Evolutionary conservation across 805 yeast species (phyloP), one percentile per base, ranked within the genome.

Genomic region (Millerozyma acaciae): DNA sequence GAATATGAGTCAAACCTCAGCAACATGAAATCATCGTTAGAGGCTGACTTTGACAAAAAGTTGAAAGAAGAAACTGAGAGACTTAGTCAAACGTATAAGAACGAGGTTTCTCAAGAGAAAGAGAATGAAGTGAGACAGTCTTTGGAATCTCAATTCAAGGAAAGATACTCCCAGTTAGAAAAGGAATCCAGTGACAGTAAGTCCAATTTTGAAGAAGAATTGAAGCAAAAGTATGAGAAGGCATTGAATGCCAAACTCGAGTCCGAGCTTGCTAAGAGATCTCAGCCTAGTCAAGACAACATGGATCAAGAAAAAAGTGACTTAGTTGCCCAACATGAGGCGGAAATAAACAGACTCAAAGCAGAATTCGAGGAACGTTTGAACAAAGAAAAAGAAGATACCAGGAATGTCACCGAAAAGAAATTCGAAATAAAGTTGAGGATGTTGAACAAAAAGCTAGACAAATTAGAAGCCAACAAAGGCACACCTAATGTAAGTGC

Each of bases 401-500:
- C 73, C 3, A 60, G 74, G 30, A 61, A 64, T 33, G 72, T 74
- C 16, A 70, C 75, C 26, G 73, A 74, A 31, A 74, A 76, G 49
- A 78, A 78, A 47, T 70, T 69, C 30, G 81, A 74, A 38, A 70
- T 82, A 53, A 73, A 78, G 44, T 68, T 70, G 36, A 73, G 68
- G 38, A 70, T 81, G 53, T 60, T 76, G 44, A 71, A 68, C 44
- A 65, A 66, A 42, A 78, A 73, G 51, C 58, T 75, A n/a, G 77
- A 72, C 27, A 69, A 68, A 32, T 60, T 74, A 18, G 77, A 73
- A 39, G 58, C 54, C 29, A 66, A 68, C 33, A 33, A 54, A 21
- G 21, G 16, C 18, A 48, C 10, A 23, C 13, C 12, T 12, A 23
- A 23, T 23, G n/a, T 13, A 18, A 13, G 10, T 15, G 22, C 35